Base-by-base conservation (phyloP, 129 eudicot genomes). In the Daucus carota region DNA sequence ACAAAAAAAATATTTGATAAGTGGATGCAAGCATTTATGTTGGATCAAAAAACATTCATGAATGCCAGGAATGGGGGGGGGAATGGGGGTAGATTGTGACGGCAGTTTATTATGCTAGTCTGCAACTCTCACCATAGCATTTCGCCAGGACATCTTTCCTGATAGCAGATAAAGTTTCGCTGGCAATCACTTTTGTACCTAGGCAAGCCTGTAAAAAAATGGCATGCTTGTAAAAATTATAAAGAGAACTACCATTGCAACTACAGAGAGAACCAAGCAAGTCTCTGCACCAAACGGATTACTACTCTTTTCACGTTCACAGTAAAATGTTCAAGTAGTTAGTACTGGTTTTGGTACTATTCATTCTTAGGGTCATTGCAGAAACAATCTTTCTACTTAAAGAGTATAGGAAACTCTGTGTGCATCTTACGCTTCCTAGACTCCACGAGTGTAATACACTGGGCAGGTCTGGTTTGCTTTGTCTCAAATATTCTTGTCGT, bases 91-190 rank as follows among this genome's bases (percentile, higher is more conserved):
- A 5, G 5, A 2, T 13, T 4, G 73, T 40, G 50, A 38, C 36
- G 32, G 2, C 31, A 6, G 6, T 74, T 74, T 10, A 15, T 33
- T 28, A 50, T 22, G 41, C 59, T 2, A 72, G 73, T 24, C 52
- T 40, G 24, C 3, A n/a, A 31, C 69, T 41, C 94, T 86, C 79
- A 93, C 98, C 98, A 72, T 93, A 93, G 85, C 98, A 93, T 89
- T 93, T 93, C 71, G 98, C 98, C 31, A 91, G 84, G 77, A 93
- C 98, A 73, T 93, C 98, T 80, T 93, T 93, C 77, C 97, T 89
- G 72, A 93, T 91, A 36, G 98, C 98, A 10, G 98, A 89, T 41
- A 93, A 76, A 65, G 92, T 85, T 86, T 93, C 98, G 83, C 98
- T 93, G 43, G 98, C 98, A 81, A 93, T 91, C 79, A 93, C 98